phyloP scores from a whole-genome alignment of 2,329 filamentous ascomycete genomes.

The Cylindrodendrum hubeiense region DNA sequence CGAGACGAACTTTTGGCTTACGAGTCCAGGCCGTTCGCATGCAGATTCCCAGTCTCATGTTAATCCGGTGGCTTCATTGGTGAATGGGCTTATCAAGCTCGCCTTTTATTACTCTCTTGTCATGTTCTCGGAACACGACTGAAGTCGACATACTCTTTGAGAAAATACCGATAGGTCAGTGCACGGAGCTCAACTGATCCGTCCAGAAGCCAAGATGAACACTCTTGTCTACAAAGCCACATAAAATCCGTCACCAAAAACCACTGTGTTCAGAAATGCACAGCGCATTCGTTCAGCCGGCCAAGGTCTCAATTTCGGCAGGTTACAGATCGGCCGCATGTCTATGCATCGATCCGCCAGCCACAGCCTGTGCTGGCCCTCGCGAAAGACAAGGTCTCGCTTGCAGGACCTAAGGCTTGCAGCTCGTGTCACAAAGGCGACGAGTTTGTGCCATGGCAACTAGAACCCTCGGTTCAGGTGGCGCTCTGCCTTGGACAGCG shows the following conservation, averaged over 20 bases:
- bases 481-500: not conserved
- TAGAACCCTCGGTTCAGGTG: not conserved
- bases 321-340: constrained; percentile 16
- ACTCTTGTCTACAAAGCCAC: not conserved
- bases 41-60: not conserved
- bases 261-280: not conserved
- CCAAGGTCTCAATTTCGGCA: constrained; percentile 18
- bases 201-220: not conserved
- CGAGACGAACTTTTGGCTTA: constrained; percentile 4
- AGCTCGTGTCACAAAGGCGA: constrained; percentile 32
- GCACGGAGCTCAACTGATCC: not conserved
- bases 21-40: not conserved
- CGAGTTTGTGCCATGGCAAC: constrained; percentile 27
- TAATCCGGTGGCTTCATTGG: not conserved
- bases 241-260: too few relatives aligned
- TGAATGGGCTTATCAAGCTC: too few relatives aligned
- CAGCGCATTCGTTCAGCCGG: not conserved
- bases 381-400: constrained; percentile 32
- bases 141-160: not conserved
- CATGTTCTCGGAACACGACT: not conserved
- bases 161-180: not conserved
- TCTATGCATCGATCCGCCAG: constrained; percentile 21
- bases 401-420: constrained; percentile 36
- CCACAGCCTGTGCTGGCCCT: constrained; percentile 12
- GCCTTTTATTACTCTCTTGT: not conserved